Evolutionary conservation across 2,329 filamentous ascomycete species (phyloP), one percentile per base, ranked within the genome.

Genomic region (Bipolaris victoriae): DNA sequence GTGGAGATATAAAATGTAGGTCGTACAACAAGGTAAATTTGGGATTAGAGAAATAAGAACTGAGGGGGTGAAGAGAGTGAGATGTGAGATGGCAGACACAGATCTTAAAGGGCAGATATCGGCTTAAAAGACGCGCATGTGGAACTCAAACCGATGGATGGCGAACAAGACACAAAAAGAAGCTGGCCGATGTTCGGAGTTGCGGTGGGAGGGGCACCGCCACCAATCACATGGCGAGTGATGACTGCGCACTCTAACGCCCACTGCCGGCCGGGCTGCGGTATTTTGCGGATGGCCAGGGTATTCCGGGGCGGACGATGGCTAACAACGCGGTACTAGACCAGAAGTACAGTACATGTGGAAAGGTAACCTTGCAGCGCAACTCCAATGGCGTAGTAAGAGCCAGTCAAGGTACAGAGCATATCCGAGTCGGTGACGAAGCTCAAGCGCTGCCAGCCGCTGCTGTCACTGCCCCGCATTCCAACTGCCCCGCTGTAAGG

Each of bases 1-100:
- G 77, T 87, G 82, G 43, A 55, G 45, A 35, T 52, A 33, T 58
- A 53, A 46, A 50, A 44, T 55, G 41, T 57, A 16, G 48, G 65
- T 67, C 55, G 62, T 50, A 69, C 65, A 50, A 65, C 18, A 54
- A 44, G 46, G 24, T 56, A 49, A 63, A 67, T 16, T 22, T 47
- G 37, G 16, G 16, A 29, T 16, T 35, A 51, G 33, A 36, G 51
- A 40, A 22, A 50, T 0, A 29, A 35, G 29, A 31, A 31, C 29
- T 13, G 10, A 31, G 29, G 26, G 39, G 29, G 40, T 10, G 48
- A 39, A 44, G 22, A 54, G 20, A 36, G 36, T 29, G 16, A 16
- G 15, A 41, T 35, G 53, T 50, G 44, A 52, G 49, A 55, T n/a
- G 50, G 26, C 40, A 48, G 29, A 35, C 41, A 35, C 41, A n/a